phyloP scores from a whole-genome alignment of 116 monocot species.

The Trichopus zeylanicus region DNA sequence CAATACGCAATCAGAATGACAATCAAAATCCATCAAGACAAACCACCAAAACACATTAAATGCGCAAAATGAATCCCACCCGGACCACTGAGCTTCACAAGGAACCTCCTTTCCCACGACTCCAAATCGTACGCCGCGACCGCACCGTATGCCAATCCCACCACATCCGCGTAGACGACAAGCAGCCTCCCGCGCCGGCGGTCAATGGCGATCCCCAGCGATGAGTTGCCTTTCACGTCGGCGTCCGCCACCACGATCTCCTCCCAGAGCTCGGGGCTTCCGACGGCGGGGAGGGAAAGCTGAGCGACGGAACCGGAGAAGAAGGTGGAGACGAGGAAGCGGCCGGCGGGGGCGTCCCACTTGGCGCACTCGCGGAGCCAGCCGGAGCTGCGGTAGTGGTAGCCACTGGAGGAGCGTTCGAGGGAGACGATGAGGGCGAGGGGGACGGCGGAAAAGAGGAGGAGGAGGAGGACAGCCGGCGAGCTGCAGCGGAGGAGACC shows the following conservation, averaged over 20 bases:
- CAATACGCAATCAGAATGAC: too few species aligned
- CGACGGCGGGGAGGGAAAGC: slow-evolving; percentile 18
- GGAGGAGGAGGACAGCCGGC: slow-evolving; percentile 14
- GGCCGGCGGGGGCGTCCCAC: slow-evolving; percentile 54
- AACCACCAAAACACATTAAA: too few species aligned
- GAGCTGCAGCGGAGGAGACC: not conserved
- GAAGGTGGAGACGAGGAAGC: slow-evolving; percentile 81
- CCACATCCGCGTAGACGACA: slow-evolving; percentile 56
- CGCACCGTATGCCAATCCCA: slow-evolving; percentile 26
- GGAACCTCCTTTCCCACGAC: slow-evolving; percentile 50
- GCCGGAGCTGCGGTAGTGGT: slow-evolving; percentile 42
- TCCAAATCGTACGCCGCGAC: slow-evolving; percentile 67
- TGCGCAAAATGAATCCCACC: slow-evolving; percentile 18
- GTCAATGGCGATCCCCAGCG: slow-evolving; percentile 66
- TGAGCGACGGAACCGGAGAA: slow-evolving; percentile 44
- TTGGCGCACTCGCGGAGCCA: slow-evolving; percentile 85
- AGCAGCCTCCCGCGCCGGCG: slow-evolving; percentile 33
- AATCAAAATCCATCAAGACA: too few species aligned
- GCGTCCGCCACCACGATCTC: slow-evolving; percentile 35
- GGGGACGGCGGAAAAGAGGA: slow-evolving; percentile 51
- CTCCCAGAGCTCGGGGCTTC: slow-evolving; percentile 25
- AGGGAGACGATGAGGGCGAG: slow-evolving; percentile 36
- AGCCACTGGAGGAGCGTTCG: slow-evolving; percentile 16
- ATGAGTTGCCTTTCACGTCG: slow-evolving; percentile 54
- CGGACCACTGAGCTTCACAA: slow-evolving; percentile 43